These are phyloP conservation scores for Apiotrichum sp. DNA, from an alignment of 1,284 basidiomycete species.

Conservation along the genomic window DNA sequence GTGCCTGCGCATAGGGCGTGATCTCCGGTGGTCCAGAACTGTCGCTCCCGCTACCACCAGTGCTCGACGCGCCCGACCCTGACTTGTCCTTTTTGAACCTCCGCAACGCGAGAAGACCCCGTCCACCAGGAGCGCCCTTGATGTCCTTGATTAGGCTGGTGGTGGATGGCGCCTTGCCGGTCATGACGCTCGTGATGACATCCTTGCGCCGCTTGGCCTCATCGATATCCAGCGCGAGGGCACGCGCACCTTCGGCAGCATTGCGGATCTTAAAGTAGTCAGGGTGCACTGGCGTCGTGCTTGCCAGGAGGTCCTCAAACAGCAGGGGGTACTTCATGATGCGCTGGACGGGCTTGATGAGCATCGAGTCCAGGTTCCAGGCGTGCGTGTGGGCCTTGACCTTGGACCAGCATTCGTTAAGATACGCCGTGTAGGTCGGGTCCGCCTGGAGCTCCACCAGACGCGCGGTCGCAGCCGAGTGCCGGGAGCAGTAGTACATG, in stretches of 20 bases:
- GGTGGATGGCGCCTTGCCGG: slow-evolving; percentile 20
- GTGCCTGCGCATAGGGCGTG: slow-evolving; percentile 20
- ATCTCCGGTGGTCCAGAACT: slow-evolving; percentile 19
- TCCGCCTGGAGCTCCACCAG: slow-evolving; percentile 50
- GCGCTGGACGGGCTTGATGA: slow-evolving; percentile 83
- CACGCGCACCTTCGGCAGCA: slow-evolving; percentile 65
- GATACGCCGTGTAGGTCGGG: slow-evolving; percentile 53
- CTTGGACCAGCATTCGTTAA: slow-evolving; percentile 61
- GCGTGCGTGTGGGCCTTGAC: slow-evolving; percentile 73
- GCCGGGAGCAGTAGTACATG: slow-evolving; percentile 78
- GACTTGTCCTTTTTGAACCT: slow-evolving; percentile 43
- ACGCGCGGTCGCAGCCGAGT: slow-evolving; percentile 68
- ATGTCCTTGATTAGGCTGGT: slow-evolving; percentile 7
- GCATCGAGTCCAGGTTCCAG: slow-evolving; percentile 86
- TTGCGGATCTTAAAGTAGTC: slow-evolving; percentile 63
- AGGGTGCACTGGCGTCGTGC: slow-evolving; percentile 67
- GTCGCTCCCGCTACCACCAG: neutral
- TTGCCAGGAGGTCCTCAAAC: slow-evolving; percentile 68
- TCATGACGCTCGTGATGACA: slow-evolving; percentile 57
- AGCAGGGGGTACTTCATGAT: slow-evolving; percentile 86
- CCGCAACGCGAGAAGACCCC: slow-evolving; percentile 24
- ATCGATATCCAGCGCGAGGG: slow-evolving; percentile 76
- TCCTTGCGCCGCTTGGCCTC: slow-evolving; percentile 78
- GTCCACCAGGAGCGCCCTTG: slow-evolving; percentile 10
- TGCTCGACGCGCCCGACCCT: neutral